phyloP scores from a whole-genome alignment of 768 basidiomycete genomes.

The Rhizopogon roseolus region DNA sequence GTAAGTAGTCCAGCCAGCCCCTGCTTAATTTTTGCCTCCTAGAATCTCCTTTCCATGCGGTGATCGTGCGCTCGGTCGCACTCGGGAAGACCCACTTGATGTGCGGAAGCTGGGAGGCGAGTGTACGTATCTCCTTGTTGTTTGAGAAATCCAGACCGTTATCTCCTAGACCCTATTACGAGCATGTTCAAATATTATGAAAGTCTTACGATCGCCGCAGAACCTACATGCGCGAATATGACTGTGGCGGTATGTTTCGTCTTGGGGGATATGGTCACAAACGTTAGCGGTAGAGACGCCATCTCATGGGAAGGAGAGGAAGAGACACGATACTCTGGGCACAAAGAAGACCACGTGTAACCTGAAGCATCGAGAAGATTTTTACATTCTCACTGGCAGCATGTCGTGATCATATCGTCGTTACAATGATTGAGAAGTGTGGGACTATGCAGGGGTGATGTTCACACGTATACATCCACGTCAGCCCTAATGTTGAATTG shows the following conservation, averaged over 20 bases:
- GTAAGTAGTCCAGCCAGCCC: slow-evolving; percentile 68
- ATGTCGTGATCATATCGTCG: background rate
- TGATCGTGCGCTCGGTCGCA: slow-evolving; percentile 44
- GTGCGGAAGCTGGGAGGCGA: slow-evolving; percentile 44
- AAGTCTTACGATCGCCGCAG: background rate
- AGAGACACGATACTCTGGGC: background rate
- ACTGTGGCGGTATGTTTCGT: slow-evolving; percentile 75
- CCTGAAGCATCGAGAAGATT: background rate
- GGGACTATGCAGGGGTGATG: background rate
- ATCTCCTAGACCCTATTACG: slow-evolving; percentile 62
- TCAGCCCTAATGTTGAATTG: background rate
- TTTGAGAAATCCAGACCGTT: slow-evolving; percentile 59
- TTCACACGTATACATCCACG: background rate
- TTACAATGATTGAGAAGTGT: background rate
- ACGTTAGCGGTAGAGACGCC: slow-evolving; percentile 32
- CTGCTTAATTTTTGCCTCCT: background rate
- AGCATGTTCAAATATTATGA: slow-evolving; percentile 2
- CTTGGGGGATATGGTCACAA: slow-evolving; percentile 44
- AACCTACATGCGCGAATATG: slow-evolving; percentile 77
- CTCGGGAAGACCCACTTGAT: slow-evolving; percentile 88
- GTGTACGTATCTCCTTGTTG: background rate
- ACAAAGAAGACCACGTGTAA: background rate
- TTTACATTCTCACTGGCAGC: background rate
- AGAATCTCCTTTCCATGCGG: slow-evolving; percentile 65
- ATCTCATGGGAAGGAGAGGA: background rate